A percentile compares a stretch with the other conserved stretches of the same genome.
Conservation (phyloP, 805 yeast species). For the Saccharomycopsis oosterbeekiorum region DNA sequence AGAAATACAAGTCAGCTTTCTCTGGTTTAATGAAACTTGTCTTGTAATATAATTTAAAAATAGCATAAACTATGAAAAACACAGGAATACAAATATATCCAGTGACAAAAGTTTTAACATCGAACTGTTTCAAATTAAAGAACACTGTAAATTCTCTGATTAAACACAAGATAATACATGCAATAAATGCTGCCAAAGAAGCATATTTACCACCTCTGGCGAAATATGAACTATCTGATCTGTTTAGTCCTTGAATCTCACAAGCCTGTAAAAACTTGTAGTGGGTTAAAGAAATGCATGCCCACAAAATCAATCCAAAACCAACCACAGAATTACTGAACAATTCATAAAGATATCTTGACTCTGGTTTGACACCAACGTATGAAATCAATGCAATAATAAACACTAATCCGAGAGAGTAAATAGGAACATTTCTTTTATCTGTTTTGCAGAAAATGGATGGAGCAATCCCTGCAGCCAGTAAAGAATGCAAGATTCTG, state of each 20-base stretch:
- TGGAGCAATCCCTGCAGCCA: slow-evolving; percentile 38
- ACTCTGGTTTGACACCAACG: slow-evolving; percentile 33
- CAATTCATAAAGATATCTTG: slow-evolving; percentile 32
- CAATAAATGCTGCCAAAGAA: slow-evolving; percentile 30
- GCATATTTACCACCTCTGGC: slow-evolving; percentile 38
- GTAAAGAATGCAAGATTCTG: slow-evolving; percentile 33
- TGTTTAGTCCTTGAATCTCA: slow-evolving; percentile 33
- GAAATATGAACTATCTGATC: slow-evolving; percentile 30
- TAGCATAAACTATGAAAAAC: slow-evolving; percentile 30
- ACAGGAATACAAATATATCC: slow-evolving; percentile 25
- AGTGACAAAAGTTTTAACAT: slow-evolving; percentile 34
- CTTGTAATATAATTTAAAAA: slow-evolving; percentile 30
- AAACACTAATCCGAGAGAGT: slow-evolving; percentile 31
- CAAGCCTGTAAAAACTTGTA: slow-evolving; percentile 36
- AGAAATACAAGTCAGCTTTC: slow-evolving; percentile 35
- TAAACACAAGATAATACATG: slow-evolving; percentile 29
- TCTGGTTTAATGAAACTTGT: slow-evolving; percentile 27
- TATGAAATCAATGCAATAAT: slow-evolving; percentile 33
- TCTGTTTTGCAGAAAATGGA: slow-evolving; percentile 32
- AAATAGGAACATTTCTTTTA: slow-evolving; percentile 36
- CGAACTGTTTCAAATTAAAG: slow-evolving; percentile 29
- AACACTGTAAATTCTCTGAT: slow-evolving; percentile 37
- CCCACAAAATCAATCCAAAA: slow-evolving; percentile 38
- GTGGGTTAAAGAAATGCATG: slow-evolving; percentile 34
- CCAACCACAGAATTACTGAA: slow-evolving; percentile 37